A percentile compares a stretch with the other conserved stretches of the same genome.
phyloP scores from a whole-genome alignment of 768 basidiomycete genomes.

The Suillus fuscotomentosus region DNA sequence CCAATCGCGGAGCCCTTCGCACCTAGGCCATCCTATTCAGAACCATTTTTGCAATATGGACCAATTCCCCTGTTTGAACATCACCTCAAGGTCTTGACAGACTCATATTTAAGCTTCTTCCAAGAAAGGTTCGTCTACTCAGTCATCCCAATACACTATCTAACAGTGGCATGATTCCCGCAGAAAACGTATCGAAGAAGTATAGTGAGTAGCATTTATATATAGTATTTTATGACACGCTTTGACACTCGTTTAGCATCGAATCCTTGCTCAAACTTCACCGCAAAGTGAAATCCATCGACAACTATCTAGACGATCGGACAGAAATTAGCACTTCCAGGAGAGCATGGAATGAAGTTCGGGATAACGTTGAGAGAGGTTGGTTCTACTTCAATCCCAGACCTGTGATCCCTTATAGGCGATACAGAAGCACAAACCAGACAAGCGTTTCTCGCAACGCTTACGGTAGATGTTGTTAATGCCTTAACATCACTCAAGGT shows the following conservation, averaged over 20 bases:
- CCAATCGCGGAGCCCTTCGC: slow-evolving; percentile 20
- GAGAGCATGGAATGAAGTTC: slow-evolving; percentile 78
- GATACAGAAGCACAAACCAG: slow-evolving; percentile 75
- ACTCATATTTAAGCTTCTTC: slow-evolving; percentile 84
- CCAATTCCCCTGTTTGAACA: slow-evolving; percentile 71
- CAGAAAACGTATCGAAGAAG: slow-evolving; percentile 83
- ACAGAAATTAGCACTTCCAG: slow-evolving; percentile 62
- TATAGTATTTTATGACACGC: slow-evolving; percentile 1
- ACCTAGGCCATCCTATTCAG: slow-evolving; percentile 26
- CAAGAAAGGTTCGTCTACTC: slow-evolving; percentile 64
- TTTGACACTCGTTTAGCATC: slow-evolving; percentile 45
- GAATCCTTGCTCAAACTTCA: slow-evolving; percentile 74
- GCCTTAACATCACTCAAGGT: slow-evolving; percentile 70
- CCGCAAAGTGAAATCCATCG: slow-evolving; percentile 66
- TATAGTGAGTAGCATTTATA: slow-evolving; percentile 54
- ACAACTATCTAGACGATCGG: slow-evolving; percentile 72
- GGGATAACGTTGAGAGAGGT: slow-evolving; percentile 86
- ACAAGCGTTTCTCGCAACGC: slow-evolving; percentile 71
- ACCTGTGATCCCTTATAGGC: not conserved
- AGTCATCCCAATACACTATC: slow-evolving; percentile 17
- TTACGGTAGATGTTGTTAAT: slow-evolving; percentile 71
- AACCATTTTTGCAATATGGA: slow-evolving; percentile 36
- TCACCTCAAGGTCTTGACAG: slow-evolving; percentile 61
- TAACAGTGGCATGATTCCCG: slow-evolving; percentile 9
- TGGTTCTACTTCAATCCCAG: slow-evolving; percentile 15